Percentiles rank a stretch among this genome's conserved stretches.
These are phyloP conservation scores for Trypanosoma melophagium DNA, from an alignment of 208 protist species.

Conservation along the genomic window DNA sequence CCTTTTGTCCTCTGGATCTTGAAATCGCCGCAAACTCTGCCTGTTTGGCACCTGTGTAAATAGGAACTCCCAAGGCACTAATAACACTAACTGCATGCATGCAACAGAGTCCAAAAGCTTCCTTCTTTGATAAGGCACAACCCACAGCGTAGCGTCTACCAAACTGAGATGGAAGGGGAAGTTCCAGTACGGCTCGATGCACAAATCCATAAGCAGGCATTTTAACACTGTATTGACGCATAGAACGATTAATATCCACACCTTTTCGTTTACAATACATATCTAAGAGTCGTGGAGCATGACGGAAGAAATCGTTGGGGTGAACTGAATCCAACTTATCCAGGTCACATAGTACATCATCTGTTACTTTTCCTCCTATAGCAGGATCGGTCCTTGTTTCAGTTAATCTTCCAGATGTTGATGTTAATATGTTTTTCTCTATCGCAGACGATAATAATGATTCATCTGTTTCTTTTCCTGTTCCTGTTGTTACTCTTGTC, in stretches of 20 bases:
- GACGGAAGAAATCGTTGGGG: slow-evolving; percentile 40
- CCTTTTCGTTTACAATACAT: slow-evolving; percentile 44
- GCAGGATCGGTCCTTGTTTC: not conserved
- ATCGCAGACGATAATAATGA: too few species aligned
- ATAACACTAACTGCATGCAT: slow-evolving; percentile 60
- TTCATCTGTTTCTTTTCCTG: slow-evolving; percentile 26
- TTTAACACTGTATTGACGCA: slow-evolving; percentile 69
- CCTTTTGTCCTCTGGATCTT: slow-evolving; percentile 27
- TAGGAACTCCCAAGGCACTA: slow-evolving; percentile 53
- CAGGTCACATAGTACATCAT: slow-evolving; percentile 78
- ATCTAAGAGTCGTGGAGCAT: slow-evolving; percentile 32
- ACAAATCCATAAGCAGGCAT: slow-evolving; percentile 44
- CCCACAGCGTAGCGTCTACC: slow-evolving; percentile 67
- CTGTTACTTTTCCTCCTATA: slow-evolving; percentile 24
- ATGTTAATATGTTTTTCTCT: not conserved
- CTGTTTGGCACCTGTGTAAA: slow-evolving; percentile 54
- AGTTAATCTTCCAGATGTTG: not conserved
- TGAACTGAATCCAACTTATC: slow-evolving; percentile 51
- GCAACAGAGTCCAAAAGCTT: slow-evolving; percentile 53
- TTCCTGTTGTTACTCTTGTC: not conserved
- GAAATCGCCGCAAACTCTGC: slow-evolving; percentile 37
- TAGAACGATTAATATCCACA: slow-evolving; percentile 49
- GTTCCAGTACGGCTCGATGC: slow-evolving; percentile 72
- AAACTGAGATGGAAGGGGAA: slow-evolving; percentile 57
- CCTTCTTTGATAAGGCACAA: slow-evolving; percentile 53